Conservation (phyloP, 495 filamentous ascomycete genomes). For the Penicillium ochrochloron region DNA sequence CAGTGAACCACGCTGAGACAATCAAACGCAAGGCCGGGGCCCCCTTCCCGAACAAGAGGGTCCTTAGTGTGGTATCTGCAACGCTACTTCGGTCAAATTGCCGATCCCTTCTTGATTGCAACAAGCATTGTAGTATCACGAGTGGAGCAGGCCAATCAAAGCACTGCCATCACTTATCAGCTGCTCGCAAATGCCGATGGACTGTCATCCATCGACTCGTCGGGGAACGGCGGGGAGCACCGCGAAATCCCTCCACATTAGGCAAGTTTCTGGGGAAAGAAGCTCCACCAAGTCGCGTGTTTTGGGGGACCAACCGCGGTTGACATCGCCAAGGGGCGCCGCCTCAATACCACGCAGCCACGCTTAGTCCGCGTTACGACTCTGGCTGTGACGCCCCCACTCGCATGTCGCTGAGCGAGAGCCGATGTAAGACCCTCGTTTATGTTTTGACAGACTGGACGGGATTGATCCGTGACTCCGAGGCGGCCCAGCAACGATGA, state of each 20-base stretch:
- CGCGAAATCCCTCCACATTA: conserved; percentile 18
- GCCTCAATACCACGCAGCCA: conserved; percentile 14
- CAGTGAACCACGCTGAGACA: background rate
- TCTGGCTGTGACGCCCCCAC: conserved; percentile 22
- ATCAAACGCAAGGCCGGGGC: background rate
- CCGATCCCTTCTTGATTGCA: conserved; percentile 23
- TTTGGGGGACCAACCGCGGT: conserved; percentile 13
- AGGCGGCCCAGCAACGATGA: background rate
- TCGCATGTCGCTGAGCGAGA: conserved; percentile 9
- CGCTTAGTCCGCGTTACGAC: conserved; percentile 15
- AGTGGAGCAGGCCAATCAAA: conserved; percentile 15
- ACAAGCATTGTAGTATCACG: conserved; percentile 10
- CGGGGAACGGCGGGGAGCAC: background rate
- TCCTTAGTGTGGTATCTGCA: conserved; percentile 10
- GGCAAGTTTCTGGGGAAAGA: conserved; percentile 17
- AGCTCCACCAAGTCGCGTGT: conserved; percentile 20
- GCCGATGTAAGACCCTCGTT: background rate
- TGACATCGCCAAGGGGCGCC: conserved; percentile 2
- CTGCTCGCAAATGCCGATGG: conserved; percentile 5
- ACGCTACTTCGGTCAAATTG: conserved; percentile 3
- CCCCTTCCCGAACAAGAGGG: conserved; percentile 8
- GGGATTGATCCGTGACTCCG: background rate
- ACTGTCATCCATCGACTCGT: background rate
- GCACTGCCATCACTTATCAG: background rate
- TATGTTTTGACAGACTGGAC: background rate